Percentiles rank a stretch among this genome's conserved stretches.
These are phyloP conservation scores for Pharus latifolius DNA, from an alignment of 176 grass and related monocot genomes.

Conservation along the genomic window DNA sequence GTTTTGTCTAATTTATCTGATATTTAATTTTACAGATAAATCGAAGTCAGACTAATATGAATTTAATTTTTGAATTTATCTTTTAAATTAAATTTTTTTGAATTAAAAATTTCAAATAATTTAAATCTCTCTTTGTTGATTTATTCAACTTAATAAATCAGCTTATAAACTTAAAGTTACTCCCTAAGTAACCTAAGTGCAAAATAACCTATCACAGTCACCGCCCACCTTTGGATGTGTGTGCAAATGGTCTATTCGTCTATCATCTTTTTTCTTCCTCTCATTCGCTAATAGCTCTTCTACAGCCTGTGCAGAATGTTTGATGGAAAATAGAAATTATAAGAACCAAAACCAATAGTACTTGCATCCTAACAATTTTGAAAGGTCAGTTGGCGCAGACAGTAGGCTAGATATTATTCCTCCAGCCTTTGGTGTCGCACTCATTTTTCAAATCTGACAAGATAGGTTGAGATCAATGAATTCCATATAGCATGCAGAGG, in stretches of 20 bases:
- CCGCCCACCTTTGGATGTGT: background rate
- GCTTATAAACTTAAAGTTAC: too few relatives aligned
- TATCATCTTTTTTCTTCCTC: background rate
- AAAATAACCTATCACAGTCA: too few relatives aligned
- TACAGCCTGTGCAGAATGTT: background rate
- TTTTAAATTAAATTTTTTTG: too few relatives aligned
- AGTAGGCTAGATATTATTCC: background rate
- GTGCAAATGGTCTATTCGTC: background rate
- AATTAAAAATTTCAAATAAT: too few relatives aligned
- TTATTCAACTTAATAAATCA: too few relatives aligned
- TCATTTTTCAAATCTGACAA: background rate
- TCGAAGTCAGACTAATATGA: too few relatives aligned
- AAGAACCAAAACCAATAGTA: background rate
- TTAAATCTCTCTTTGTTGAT: too few relatives aligned
- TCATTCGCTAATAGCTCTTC: background rate
- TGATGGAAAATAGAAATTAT: background rate
- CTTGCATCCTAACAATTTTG: background rate
- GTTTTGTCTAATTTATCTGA: too few relatives aligned
- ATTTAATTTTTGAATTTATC: too few relatives aligned
- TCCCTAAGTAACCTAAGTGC: too few relatives aligned
- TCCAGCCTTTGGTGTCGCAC: background rate
- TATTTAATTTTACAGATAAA: too few relatives aligned
- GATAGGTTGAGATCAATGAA: background rate
- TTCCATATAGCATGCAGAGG: background rate
- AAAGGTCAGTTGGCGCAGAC: background rate